Conservation (phyloP, 139 green algal genomes). For the Tetradesmus obliquus region DNA sequence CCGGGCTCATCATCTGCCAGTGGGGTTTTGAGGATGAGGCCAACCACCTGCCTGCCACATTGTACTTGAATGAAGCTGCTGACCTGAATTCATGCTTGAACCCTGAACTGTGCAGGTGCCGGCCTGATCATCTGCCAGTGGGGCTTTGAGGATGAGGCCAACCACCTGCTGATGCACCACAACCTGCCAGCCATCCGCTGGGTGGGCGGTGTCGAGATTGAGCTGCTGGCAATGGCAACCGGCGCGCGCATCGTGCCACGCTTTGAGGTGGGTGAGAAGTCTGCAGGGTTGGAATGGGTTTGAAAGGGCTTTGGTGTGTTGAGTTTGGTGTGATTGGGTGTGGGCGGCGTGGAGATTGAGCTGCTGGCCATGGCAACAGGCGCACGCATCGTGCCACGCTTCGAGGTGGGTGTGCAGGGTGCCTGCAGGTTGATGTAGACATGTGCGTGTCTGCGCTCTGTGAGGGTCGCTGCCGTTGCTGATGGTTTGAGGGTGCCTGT, state of each 20-base stretch:
- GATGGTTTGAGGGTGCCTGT: too few species aligned
- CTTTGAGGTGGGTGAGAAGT: conserved; percentile 49
- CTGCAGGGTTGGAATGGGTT: too few species aligned
- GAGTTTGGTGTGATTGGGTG: conserved; percentile 53
- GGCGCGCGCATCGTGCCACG: conserved; percentile 87
- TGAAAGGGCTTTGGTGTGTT: too few species aligned
- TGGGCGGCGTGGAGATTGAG: conserved; percentile 98
- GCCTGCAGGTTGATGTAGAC: not conserved
- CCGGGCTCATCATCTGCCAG: conserved; percentile 96
- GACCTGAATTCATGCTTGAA: not conserved
- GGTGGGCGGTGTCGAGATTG: conserved; percentile 99
- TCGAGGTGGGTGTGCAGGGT: conserved; percentile 27
- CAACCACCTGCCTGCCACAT: conserved; percentile 79
- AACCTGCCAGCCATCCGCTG: conserved; percentile 93
- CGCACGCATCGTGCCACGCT: conserved; percentile 81
- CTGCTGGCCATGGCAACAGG: conserved; percentile 98
- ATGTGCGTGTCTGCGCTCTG: not conserved
- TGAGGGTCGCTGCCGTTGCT: too few species aligned
- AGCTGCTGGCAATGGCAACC: conserved; percentile 98
- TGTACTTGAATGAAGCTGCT: too few species aligned
- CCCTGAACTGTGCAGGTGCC: conserved; percentile 62
- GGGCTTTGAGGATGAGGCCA: conserved; percentile 99
- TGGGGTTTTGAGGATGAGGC: conserved; percentile 99
- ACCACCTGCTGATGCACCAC: conserved; percentile 97
- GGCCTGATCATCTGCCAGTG: conserved; percentile 98